Conservation (phyloP, 257 asterid species). For the Primulina huaijiensis region DNA sequence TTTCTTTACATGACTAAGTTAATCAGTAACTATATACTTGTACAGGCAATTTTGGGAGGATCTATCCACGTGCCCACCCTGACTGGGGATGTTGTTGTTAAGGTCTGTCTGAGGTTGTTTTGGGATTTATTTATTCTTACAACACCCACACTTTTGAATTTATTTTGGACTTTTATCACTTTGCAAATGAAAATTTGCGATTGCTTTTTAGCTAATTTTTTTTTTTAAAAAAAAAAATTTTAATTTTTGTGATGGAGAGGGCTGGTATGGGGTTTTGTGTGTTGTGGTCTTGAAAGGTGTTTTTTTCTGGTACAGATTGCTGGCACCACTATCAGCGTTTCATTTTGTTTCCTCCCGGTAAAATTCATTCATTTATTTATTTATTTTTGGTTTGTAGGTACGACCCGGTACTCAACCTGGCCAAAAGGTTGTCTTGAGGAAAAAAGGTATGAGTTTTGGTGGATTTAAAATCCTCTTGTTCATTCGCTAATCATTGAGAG, state of each 20-base stretch:
- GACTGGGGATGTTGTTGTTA: slow-evolving; percentile 82
- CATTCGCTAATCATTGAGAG: not conserved
- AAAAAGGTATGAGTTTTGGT: slow-evolving; percentile 49
- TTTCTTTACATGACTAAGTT: slow-evolving; percentile 20
- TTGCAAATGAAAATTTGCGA: not conserved
- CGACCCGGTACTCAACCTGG: slow-evolving; percentile 97
- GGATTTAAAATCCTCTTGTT: slow-evolving; percentile 1
- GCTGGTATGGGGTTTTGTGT: slow-evolving; percentile 1
- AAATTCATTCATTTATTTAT: slow-evolving; percentile 15
- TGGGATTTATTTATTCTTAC: slow-evolving; percentile 11
- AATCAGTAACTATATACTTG: slow-evolving; percentile 19
- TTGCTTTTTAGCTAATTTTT: not conserved
- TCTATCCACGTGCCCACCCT: slow-evolving; percentile 88
- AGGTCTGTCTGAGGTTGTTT: slow-evolving; percentile 46
- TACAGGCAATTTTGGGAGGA: slow-evolving; percentile 97
- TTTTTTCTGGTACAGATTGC: not conserved
- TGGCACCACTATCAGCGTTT: not conserved
- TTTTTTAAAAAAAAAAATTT: not conserved
- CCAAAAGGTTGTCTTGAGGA: slow-evolving; percentile 81
- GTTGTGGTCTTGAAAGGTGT: not conserved
- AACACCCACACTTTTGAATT: not conserved
- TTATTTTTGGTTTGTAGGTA: slow-evolving; percentile 45
- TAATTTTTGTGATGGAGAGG: slow-evolving; percentile 1
- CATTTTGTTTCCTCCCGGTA: not conserved
- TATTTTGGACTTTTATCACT: not conserved